These are phyloP conservation scores for Dalbergia cochinchinensis DNA, from an alignment of 306 rosid genomes.

Conservation along the genomic window DNA sequence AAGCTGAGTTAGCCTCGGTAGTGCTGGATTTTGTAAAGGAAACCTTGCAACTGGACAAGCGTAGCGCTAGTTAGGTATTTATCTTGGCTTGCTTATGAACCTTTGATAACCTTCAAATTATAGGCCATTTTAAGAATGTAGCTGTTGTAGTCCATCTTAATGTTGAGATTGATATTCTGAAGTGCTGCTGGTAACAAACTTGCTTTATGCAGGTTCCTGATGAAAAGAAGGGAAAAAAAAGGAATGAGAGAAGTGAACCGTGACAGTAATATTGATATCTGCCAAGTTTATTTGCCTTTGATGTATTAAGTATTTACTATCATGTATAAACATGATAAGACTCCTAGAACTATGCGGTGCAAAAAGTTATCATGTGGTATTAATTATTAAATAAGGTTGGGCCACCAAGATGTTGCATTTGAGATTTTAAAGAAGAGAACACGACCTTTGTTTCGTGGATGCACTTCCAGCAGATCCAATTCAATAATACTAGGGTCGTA, in stretches of 20 bases:
- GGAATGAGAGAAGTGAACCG: neutral
- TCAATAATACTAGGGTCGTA: neutral
- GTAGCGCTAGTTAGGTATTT: slow-evolving; percentile 44
- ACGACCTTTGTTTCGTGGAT: neutral
- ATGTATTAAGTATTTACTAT: slow-evolving; percentile 9
- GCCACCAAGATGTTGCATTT: neutral
- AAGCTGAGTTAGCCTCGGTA: slow-evolving; percentile 58
- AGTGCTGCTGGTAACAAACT: neutral
- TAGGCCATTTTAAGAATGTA: slow-evolving; percentile 16
- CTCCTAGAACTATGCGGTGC: neutral
- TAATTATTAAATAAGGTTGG: neutral
- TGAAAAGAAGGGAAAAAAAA: neutral
- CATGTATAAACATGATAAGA: slow-evolving; percentile 2
- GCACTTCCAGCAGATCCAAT: neutral
- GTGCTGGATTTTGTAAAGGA: slow-evolving; percentile 61
- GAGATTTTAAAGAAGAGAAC: slow-evolving; percentile 4
- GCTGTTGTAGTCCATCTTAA: neutral
- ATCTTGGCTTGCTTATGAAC: slow-evolving; percentile 19
- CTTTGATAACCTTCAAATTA: neutral
- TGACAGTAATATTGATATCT: slow-evolving; percentile 2
- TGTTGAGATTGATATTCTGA: neutral
- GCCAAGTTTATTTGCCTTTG: neutral
- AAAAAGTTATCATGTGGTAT: neutral
- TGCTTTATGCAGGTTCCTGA: slow-evolving; percentile 30
- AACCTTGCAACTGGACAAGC: slow-evolving; percentile 51